Evolutionary conservation across 192 early-diverging fungal genomes (phyloP).

Genomic region (Thoreauomyces humboldtii): DNA sequence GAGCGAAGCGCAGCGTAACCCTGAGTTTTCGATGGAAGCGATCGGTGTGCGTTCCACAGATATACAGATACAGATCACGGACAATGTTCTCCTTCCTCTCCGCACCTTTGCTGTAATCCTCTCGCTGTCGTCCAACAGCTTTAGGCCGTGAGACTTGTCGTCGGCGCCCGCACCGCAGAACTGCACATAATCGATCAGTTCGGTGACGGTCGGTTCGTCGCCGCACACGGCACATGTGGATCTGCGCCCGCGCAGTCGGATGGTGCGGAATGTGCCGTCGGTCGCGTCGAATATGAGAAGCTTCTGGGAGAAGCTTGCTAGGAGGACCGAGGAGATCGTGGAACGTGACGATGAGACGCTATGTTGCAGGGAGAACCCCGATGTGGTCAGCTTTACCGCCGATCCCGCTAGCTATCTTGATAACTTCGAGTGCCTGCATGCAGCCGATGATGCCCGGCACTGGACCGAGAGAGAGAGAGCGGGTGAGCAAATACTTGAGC

Average conservation of each 20-base stretch:
- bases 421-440: slow-evolving; percentile 86
- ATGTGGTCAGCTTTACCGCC: too few relatives aligned
- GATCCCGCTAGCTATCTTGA: slow-evolving; percentile 77
- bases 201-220: slow-evolving; percentile 71
- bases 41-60: too few relatives aligned
- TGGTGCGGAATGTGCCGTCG: slow-evolving; percentile 70
- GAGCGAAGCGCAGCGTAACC: too few relatives aligned
- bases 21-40: too few relatives aligned
- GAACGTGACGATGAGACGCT: slow-evolving; percentile 12
- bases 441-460: slow-evolving; percentile 93
- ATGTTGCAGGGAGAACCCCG: slow-evolving; percentile 17
- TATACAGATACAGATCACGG: too few relatives aligned
- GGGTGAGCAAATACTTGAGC: too few relatives aligned
- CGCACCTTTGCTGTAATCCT: too few relatives aligned
- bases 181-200: slow-evolving; percentile 87
- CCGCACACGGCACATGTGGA: slow-evolving; percentile 84
- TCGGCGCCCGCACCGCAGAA: slow-evolving; percentile 82
- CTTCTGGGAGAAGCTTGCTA: slow-evolving; percentile 45
- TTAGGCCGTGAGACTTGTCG: slow-evolving; percentile 80
- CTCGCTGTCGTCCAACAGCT: too few relatives aligned
- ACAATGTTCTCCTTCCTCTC: too few relatives aligned
- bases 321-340: neutral
- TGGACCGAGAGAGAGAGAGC: slow-evolving; percentile 6
- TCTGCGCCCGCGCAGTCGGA: slow-evolving; percentile 73
- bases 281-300: slow-evolving; percentile 81